phyloP scores from a whole-genome alignment of 73 alveolate genomes.

The Paramecium primaurelia region DNA sequence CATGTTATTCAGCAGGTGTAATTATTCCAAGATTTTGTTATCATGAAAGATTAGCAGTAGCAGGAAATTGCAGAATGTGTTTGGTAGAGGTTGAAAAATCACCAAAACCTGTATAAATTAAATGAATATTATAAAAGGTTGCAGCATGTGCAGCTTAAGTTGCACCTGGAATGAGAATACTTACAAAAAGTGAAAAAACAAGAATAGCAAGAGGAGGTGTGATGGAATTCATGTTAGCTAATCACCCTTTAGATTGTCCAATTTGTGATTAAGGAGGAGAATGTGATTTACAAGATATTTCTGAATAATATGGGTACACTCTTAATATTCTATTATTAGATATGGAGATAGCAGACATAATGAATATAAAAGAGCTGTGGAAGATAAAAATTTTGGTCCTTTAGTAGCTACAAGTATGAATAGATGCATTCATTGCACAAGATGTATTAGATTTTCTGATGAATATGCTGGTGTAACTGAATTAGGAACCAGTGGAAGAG shows the following conservation, averaged over 20 bases:
- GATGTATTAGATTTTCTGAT: slow-evolving; percentile 84
- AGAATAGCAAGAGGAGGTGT: slow-evolving; percentile 91
- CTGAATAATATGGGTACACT: slow-evolving; percentile 73
- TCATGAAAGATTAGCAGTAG: slow-evolving; percentile 78
- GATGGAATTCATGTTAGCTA: slow-evolving; percentile 89
- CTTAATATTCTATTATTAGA: background rate
- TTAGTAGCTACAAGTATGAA: slow-evolving; percentile 82
- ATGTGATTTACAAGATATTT: slow-evolving; percentile 86
- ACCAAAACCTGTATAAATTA: slow-evolving; percentile 74
- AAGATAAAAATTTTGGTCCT: slow-evolving; percentile 89
- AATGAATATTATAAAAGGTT: background rate
- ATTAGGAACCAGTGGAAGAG: slow-evolving; percentile 86
- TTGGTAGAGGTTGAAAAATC: slow-evolving; percentile 84
- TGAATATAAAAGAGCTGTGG: slow-evolving; percentile 92
- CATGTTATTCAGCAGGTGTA: slow-evolving; percentile 66
- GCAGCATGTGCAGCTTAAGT: slow-evolving; percentile 87
- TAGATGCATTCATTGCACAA: slow-evolving; percentile 90
- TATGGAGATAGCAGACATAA: slow-evolving; percentile 76
- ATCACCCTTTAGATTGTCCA: slow-evolving; percentile 93
- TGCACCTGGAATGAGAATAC: slow-evolving; percentile 83
- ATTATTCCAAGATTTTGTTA: slow-evolving; percentile 67
- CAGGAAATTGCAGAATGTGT: slow-evolving; percentile 95
- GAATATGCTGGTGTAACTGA: slow-evolving; percentile 82
- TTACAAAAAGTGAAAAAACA: slow-evolving; percentile 82
- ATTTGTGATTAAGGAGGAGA: slow-evolving; percentile 93